These are phyloP conservation scores for Neurospora tetrasperma DNA, from an alignment of 495 filamentous ascomycete genomes.

Conservation along the genomic window DNA sequence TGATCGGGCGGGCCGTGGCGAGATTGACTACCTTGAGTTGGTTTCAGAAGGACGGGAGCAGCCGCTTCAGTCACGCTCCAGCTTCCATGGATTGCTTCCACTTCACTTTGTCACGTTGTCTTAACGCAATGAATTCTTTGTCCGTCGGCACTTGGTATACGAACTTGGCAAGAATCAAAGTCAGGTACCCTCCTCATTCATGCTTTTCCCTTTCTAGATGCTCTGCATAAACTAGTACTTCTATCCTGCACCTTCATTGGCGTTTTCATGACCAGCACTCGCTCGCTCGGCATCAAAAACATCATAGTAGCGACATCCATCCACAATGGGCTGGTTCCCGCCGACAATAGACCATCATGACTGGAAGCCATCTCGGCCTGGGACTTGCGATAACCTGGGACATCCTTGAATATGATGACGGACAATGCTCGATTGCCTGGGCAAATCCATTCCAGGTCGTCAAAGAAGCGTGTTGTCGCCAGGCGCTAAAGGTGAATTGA, in stretches of 20 bases:
- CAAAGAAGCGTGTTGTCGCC: not conserved
- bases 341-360: not conserved
- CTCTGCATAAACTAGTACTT: not conserved
- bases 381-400: not conserved
- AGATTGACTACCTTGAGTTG: not conserved
- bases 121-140: not conserved
- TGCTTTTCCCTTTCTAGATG: not conserved
- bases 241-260: not conserved
- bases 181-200: not conserved
- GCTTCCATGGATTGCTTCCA: not conserved
- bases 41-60: not conserved
- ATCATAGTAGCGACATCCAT: not conserved
- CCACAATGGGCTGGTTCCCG: not conserved
- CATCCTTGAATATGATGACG: not conserved
- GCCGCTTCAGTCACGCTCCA: not conserved
- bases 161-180: not conserved
- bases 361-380: not conserved
- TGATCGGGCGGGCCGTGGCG: not conserved
- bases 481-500: not conserved
- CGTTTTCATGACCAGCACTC: not conserved
- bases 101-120: not conserved
- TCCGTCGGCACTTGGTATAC: not conserved
- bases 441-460: not conserved
- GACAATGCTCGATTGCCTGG: not conserved
- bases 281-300: not conserved